Evolutionary conservation across 73 alveolate genomes (phyloP), one percentile per base, ranked within the genome.

Genomic region (Blepharisma japonicum): DNA sequence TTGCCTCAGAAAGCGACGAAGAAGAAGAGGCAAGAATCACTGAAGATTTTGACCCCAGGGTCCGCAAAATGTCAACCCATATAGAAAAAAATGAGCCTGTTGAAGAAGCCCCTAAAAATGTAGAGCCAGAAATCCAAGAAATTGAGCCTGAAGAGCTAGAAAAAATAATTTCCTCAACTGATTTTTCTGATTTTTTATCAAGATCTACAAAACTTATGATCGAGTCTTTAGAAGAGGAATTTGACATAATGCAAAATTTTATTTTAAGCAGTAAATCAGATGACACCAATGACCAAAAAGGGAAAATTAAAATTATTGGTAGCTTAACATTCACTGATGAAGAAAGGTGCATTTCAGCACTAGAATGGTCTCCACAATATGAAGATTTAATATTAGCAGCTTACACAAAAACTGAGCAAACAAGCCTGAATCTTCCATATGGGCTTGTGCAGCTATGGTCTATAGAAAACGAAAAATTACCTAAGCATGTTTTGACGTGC

Each of bases 131-230:
- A 61, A n/a, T 25, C 47, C 14, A 61, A 61, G 74, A 61, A 61
- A 61, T 61, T 14, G 74, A 61, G 14, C 74, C 74, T 2, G 74
- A 61, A 61, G 74, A 61, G 5, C 47, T 39, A 14, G 74, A 61
- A 61, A 25, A 20, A 25, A n/a, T 61, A 14, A 0, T 61, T 9
- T 2, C 4, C 18, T 20, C 74, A 2, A 14, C 14, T 8, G 74
- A 61, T 8, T 61, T 61, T 61, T n/a, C 47, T n/a, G 46, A 61
- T 14, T 61, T 61, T 61, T 0, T 61, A 2, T 2, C 0, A 20
- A 61, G 46, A 61, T 61, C 47, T 0, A 14, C 74, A 5, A 20
- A 20, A 14, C n/a, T 61, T 25, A 25, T 61, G 11, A 39, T 14
- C 0, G 23, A 61, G 23, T n/a, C 74, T 61, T 25, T 61, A 5